Evolutionary conservation across 768 basidiomycete genomes (phyloP).

Genomic region (Amanita phalloides): DNA sequence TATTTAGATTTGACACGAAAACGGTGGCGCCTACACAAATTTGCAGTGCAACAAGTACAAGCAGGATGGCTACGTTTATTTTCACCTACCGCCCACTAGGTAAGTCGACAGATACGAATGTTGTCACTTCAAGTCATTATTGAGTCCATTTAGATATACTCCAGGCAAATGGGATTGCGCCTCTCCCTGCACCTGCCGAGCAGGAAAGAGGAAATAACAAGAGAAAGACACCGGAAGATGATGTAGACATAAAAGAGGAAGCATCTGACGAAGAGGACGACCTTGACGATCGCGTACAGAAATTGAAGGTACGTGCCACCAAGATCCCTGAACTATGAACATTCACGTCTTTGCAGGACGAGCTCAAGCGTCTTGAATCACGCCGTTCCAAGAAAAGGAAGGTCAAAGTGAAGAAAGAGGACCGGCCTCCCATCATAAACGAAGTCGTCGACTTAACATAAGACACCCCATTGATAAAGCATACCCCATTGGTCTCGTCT

Average conservation of each 20-base stretch:
- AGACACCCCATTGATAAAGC: no score
- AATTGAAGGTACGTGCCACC: neutral
- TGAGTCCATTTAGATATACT: conserved; percentile 7
- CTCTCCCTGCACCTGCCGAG: neutral
- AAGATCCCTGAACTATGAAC: neutral
- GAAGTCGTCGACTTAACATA: neutral
- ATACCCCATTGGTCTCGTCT: no score
- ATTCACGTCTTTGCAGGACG: neutral
- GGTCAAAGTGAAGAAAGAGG: neutral
- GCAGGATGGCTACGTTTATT: conserved; percentile 10
- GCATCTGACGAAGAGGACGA: neutral
- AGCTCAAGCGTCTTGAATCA: neutral
- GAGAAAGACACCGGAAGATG: neutral
- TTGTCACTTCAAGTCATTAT: no score
- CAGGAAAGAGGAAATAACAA: neutral
- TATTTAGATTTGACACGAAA: neutral
- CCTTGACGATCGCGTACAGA: neutral
- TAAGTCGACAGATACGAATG: neutral
- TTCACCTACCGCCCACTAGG: conserved; percentile 17
- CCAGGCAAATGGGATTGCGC: conserved; percentile 11
- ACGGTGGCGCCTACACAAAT: neutral
- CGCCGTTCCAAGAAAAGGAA: neutral
- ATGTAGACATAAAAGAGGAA: neutral
- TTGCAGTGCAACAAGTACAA: neutral
- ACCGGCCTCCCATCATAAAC: neutral